Conservation (phyloP, 192 early-diverging fungal species). For the Backusella morwellensis region DNA sequence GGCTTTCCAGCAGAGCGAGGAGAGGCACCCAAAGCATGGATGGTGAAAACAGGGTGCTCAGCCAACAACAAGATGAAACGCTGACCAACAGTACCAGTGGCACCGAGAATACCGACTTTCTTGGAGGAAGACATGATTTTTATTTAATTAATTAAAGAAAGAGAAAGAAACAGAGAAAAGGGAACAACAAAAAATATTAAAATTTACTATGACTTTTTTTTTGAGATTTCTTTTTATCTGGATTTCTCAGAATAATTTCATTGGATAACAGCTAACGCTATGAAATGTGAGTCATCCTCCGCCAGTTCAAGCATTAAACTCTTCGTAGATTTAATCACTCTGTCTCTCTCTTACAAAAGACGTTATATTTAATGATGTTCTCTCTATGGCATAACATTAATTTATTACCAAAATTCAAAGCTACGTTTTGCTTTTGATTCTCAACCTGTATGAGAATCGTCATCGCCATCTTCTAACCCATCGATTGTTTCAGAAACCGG, state of each 20-base stretch:
- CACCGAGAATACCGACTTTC: conserved; percentile 90
- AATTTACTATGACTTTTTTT: background rate
- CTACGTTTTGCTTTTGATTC: background rate
- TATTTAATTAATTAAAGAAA: background rate
- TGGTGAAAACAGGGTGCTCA: conserved; percentile 80
- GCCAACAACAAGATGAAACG: conserved; percentile 91
- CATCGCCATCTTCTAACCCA: background rate
- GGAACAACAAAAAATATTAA: background rate
- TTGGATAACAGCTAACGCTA: background rate
- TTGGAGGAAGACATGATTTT: conserved; percentile 23
- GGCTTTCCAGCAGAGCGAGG: conserved; percentile 85
- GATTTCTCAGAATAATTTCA: background rate
- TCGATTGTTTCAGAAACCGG: background rate
- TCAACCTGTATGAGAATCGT: background rate
- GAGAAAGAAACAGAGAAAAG: conserved; percentile 11
- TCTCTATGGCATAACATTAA: background rate
- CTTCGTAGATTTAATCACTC: background rate
- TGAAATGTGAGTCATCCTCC: conserved; percentile 9
- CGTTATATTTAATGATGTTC: background rate
- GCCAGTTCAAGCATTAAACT: background rate
- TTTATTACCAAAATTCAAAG: background rate
- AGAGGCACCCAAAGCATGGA: conserved; percentile 90
- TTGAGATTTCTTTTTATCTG: background rate
- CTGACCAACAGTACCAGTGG: conserved; percentile 98
- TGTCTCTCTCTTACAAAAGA: background rate